Evolutionary conservation across 306 rosid genomes (phyloP).

Genomic region (Dalbergia cochinchinensis): DNA sequence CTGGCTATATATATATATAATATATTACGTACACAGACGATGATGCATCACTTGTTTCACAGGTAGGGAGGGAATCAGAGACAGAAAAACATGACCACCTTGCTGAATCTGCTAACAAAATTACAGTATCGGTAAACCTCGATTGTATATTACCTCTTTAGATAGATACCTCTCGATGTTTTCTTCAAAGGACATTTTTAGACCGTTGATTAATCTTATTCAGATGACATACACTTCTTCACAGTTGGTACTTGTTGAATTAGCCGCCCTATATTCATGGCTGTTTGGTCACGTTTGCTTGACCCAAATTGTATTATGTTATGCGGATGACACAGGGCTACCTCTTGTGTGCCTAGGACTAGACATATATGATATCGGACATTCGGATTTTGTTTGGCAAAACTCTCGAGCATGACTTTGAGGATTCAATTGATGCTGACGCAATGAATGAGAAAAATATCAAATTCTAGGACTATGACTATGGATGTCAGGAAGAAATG

Average conservation of each 20-base stretch:
- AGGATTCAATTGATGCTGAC: no score
- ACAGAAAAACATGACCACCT: neutral
- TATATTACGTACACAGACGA: neutral
- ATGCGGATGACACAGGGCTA: no score
- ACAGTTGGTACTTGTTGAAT: neutral
- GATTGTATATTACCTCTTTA: neutral
- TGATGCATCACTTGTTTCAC: neutral
- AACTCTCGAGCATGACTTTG: no score
- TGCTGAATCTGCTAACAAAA: neutral
- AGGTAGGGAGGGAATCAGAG: neutral
- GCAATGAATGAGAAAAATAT: neutral
- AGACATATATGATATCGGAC: no score
- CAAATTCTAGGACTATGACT: neutral
- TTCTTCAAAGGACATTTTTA: neutral
- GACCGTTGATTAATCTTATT: neutral
- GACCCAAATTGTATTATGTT: no score
- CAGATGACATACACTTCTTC: neutral
- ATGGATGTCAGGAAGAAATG: neutral
- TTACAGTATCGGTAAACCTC: neutral
- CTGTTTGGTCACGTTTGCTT: no score
- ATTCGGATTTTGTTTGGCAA: no score
- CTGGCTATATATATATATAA: neutral
- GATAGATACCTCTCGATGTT: neutral
- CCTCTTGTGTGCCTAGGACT: no score
- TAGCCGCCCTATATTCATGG: no score